A percentile compares a stretch with the other conserved stretches of the same genome.
phyloP scores from a whole-genome alignment of 805 yeast species.

The Blastobotrys chiropterorum region DNA sequence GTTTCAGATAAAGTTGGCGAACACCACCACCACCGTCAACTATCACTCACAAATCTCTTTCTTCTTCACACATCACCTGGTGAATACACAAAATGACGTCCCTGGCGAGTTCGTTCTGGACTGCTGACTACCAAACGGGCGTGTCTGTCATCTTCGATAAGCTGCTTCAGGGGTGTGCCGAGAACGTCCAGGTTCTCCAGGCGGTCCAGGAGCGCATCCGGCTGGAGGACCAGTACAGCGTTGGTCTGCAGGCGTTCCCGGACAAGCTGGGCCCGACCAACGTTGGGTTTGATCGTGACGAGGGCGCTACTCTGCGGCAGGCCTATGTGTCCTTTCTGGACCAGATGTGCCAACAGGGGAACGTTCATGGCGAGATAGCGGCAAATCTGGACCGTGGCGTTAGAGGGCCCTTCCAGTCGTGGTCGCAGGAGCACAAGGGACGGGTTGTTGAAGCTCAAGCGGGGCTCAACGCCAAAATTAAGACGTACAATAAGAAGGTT shows the following conservation, averaged over 20 bases:
- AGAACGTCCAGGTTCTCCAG: constrained; percentile 58
- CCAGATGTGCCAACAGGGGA: constrained; percentile 50
- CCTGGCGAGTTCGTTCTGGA: constrained; percentile 29
- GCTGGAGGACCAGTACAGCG: constrained; percentile 59
- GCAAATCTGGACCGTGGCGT: constrained; percentile 50
- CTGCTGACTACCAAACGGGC: constrained; percentile 32
- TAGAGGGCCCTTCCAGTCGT: constrained; percentile 58
- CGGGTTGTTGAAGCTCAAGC: constrained; percentile 54
- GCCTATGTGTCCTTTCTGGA: constrained; percentile 47
- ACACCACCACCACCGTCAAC: not conserved
- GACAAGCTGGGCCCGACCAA: constrained; percentile 33
- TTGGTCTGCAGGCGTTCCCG: constrained; percentile 40
- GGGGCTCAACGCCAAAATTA: constrained; percentile 41
- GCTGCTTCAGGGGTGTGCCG: constrained; percentile 49
- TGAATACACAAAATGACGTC: not conserved
- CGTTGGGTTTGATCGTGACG: constrained; percentile 41
- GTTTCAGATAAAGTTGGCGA: not conserved
- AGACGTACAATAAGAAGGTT: constrained; percentile 40
- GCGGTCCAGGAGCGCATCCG: constrained; percentile 60
- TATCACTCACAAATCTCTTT: not conserved
- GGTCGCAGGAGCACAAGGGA: constrained; percentile 64
- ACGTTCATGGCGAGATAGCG: constrained; percentile 51
- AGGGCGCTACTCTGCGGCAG: constrained; percentile 53
- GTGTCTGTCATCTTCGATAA: constrained; percentile 31
- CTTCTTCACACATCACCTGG: no score